phyloP scores from a whole-genome alignment of 371 early-diverging fungal species.

The Mortierella sp. region DNA sequence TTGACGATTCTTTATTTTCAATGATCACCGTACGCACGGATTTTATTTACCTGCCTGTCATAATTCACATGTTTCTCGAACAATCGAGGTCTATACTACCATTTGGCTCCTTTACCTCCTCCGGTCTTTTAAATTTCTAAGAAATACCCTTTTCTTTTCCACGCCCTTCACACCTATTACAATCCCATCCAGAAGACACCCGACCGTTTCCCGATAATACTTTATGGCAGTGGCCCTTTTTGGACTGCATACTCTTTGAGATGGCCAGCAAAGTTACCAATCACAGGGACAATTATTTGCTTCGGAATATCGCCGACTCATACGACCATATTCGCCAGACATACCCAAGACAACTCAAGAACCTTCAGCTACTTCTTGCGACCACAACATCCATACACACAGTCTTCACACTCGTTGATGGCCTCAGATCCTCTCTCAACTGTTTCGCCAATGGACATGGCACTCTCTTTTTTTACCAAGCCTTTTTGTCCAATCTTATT shows the following conservation, averaged over 20 bases:
- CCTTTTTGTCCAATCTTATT: neutral
- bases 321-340: neutral
- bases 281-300: neutral
- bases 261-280: neutral
- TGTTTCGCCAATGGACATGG: neutral
- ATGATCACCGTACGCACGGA: no score
- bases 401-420: neutral
- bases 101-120: no score
- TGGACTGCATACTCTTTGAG: neutral
- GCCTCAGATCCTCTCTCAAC: neutral
- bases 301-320: neutral
- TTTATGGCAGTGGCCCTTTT: neutral
- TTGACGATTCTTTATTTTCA: no score
- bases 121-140: no score
- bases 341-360: neutral
- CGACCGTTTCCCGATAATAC: neutral
- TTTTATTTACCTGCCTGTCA: no score
- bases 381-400: neutral
- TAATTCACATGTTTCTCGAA: no score
- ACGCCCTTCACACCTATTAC: neutral
- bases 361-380: neutral
- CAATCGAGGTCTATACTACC: no score
- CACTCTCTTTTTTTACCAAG: neutral
- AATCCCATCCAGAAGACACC: neutral
- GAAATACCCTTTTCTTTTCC: neutral